Evolutionary conservation across 495 filamentous ascomycete genomes (phyloP).

Genomic region (Hypoxylon trugodes): DNA sequence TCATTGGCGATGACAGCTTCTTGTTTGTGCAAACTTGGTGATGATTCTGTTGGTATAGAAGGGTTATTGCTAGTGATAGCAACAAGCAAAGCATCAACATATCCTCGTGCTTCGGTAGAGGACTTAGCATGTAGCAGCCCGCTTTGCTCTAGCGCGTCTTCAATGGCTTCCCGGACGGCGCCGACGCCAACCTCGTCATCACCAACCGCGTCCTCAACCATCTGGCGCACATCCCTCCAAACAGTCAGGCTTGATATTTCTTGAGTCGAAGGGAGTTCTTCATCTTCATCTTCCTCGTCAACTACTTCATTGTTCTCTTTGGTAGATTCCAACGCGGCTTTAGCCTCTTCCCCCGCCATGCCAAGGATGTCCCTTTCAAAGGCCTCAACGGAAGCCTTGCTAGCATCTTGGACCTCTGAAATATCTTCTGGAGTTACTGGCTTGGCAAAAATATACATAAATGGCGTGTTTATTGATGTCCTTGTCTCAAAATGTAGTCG

Average conservation of each 20-base stretch:
- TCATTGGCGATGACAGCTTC: constrained; percentile 29
- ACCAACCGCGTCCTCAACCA: constrained; percentile 63
- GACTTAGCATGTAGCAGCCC: constrained; percentile 50
- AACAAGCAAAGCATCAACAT: constrained; percentile 51
- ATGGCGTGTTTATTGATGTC: constrained; percentile 57
- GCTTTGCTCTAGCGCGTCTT: constrained; percentile 54
- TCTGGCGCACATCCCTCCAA: constrained; percentile 63
- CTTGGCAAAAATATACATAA: constrained; percentile 91
- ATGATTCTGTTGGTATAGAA: constrained; percentile 22
- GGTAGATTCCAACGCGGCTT: constrained; percentile 25
- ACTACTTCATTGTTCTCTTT: background rate
- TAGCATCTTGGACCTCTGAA: constrained; percentile 73
- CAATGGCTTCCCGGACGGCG: constrained; percentile 52
- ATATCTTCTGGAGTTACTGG: constrained; percentile 79
- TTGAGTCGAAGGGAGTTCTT: constrained; percentile 32
- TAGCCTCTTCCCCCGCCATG: constrained; percentile 44
- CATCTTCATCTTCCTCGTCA: background rate
- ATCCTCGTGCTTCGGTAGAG: constrained; percentile 46
- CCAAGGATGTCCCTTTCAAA: constrained; percentile 73
- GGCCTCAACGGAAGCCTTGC: constrained; percentile 66
- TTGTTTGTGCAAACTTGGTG: constrained; percentile 25
- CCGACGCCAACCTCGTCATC: constrained; percentile 60
- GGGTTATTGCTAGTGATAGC: constrained; percentile 44
- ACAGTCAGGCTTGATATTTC: constrained; percentile 39
- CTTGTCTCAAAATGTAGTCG: constrained; percentile 89